A percentile compares a stretch with the other conserved stretches of the same genome.
These are phyloP conservation scores for Diospyros kaki DNA, from an alignment of 148 eudicot genomes.

Conservation along the genomic window DNA sequence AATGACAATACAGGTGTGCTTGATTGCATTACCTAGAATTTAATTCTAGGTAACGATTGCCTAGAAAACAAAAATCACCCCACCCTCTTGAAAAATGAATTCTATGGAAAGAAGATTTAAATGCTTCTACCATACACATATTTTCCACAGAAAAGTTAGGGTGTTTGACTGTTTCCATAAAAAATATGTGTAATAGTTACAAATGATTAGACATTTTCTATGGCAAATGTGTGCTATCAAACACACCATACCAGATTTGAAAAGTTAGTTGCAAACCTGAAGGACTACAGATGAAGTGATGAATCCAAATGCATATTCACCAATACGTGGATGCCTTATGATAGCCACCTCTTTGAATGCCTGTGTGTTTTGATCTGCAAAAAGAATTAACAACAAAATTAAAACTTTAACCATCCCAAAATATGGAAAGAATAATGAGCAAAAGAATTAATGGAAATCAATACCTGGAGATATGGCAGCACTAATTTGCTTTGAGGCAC, in stretches of 20 bases:
- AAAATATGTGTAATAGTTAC: not conserved
- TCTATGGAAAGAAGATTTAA: no score
- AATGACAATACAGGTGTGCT: no score
- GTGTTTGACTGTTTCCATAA: no score
- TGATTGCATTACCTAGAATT: no score
- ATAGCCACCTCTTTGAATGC: slow-evolving; percentile 90
- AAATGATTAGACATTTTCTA: not conserved
- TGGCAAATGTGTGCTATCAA: no score
- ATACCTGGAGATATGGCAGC: slow-evolving; percentile 78
- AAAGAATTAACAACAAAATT: not conserved
- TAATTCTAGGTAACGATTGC: no score
- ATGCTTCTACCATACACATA: no score
- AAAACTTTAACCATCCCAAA: slow-evolving; percentile 4
- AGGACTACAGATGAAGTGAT: slow-evolving; percentile 74
- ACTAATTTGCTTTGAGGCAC: slow-evolving; percentile 82
- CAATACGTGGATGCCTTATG: slow-evolving; percentile 76
- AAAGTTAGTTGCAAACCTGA: slow-evolving; percentile 39
- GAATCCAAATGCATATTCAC: slow-evolving; percentile 91
- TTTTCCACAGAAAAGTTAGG: no score
- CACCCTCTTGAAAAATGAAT: no score
- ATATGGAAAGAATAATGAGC: slow-evolving; percentile 2
- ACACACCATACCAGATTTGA: not conserved
- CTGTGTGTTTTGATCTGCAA: slow-evolving; percentile 67
- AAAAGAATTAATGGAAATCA: slow-evolving; percentile 4
- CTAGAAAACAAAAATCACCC: no score